Conservation (phyloP, 306 rosid species). For the Pterocarpus macrocarpus region DNA sequence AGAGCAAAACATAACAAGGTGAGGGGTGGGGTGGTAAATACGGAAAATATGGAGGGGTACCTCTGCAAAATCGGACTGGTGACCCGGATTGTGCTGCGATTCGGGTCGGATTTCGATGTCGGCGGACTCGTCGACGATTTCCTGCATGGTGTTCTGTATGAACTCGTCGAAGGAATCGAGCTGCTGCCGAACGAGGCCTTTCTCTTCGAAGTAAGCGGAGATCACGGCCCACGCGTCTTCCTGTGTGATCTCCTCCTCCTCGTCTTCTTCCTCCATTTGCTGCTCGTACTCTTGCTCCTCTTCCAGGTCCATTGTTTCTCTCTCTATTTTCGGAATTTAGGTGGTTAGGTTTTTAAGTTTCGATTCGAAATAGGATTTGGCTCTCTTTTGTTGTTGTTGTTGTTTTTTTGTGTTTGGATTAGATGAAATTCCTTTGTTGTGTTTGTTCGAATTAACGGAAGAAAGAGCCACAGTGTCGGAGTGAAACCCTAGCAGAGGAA, state of each 20-base stretch:
- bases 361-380: background rate
- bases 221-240: constrained; percentile 99
- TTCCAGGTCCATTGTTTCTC: constrained; percentile 62
- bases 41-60: constrained; percentile 35
- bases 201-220: constrained; percentile 95
- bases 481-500: constrained; percentile 44
- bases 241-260: constrained; percentile 88
- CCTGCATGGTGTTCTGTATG: constrained; percentile 97
- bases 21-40: background rate
- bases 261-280: constrained; percentile 76
- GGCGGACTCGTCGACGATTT: constrained; percentile 92
- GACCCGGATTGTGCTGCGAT: constrained; percentile 97
- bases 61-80: constrained; percentile 89
- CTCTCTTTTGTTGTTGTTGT: background rate
- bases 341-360: background rate
- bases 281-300: constrained; percentile 83
- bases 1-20: background rate
- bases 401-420: background rate
- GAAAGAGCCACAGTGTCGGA: background rate
- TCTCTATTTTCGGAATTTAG: background rate
- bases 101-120: constrained; percentile 97
- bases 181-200: constrained; percentile 93
- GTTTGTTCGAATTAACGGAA: background rate
- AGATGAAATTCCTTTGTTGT: background rate
- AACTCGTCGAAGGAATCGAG: constrained; percentile 97